Percentiles rank a stretch among this genome's conserved stretches.
Conservation (phyloP, 768 basidiomycete genomes). For the Crepidotus variabilis region DNA sequence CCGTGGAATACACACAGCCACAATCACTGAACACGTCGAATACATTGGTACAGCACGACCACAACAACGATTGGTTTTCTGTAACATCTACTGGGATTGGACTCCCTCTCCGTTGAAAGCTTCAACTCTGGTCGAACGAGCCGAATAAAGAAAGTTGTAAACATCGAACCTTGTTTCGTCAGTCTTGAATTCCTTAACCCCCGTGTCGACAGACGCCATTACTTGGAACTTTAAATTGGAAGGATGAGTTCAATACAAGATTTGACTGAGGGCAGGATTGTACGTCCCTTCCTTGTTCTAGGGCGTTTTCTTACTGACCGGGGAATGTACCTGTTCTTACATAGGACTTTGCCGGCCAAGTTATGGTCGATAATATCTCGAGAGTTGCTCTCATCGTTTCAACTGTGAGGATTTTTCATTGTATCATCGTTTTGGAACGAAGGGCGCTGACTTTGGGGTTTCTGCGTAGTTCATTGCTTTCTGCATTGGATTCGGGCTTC, state of each 20-base stretch:
- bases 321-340: not conserved
- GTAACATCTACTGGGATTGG: no score
- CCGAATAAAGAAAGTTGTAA: no score
- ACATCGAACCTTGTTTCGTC: no score
- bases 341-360: slow-evolving; percentile 65
- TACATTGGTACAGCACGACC: no score
- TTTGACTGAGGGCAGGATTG: slow-evolving; percentile 38
- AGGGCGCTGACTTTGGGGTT: not conserved
- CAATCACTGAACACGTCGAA: no score
- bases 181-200: no score
- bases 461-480: slow-evolving; percentile 47
- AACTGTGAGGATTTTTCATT: slow-evolving; percentile 36
- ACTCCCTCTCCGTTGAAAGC: no score
- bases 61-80: no score
- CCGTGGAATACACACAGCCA: no score
- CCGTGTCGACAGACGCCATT: no score
- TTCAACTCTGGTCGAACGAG: no score
- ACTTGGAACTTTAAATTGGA: no score
- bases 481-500: slow-evolving; percentile 50
- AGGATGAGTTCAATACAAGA: slow-evolving; percentile 22
- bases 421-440: slow-evolving; percentile 28
- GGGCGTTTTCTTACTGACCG: not conserved
- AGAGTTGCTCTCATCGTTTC: slow-evolving; percentile 39
- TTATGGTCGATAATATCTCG: slow-evolving; percentile 43
- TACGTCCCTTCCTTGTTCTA: slow-evolving; percentile 17